Base-by-base conservation (phyloP, 2,329 filamentous ascomycete species). In the Rhinocladiella similis region DNA sequence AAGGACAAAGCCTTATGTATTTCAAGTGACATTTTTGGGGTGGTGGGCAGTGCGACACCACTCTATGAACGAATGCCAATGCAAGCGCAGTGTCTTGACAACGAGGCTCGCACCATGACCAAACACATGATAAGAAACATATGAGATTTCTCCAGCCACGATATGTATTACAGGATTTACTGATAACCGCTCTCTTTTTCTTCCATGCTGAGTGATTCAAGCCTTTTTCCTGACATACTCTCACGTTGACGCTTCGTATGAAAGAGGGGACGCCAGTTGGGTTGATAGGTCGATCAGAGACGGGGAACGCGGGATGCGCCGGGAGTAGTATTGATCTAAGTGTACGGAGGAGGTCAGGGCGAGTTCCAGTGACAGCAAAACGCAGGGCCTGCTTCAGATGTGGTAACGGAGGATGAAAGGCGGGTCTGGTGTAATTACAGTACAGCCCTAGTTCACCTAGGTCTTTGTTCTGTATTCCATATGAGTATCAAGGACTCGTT, bases 231-330 rank as follows among this genome's bases (percentile, higher is more conserved):
- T 19, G 36, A 9, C 36, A 5, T 16, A 39, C 14, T 39, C n/a
- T 46, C 12, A 16, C 6, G 20, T 46, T 25, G 25, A 46, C n/a
- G 7, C 43, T 20, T 27, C n/a, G 43, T 5, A 7, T 22, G 25
- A 33, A 46, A 27, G 43, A 46, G 43, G 43, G 22, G 43, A 27
- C 25, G 2, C 25, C 12, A 13, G 43, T 14, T 13, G 43, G n/a
- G 13, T 39, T 39, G 36, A 16, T 39, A 39, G 19, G 25, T 46
- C 25, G 43, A 25, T 25, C 19, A 25, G 43, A n/a, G 19, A 22
- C 43, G 43, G 43, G 43, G 43, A 46, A 29, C 10, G 22, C 43
- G 43, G 43, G 20, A 46, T 46, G 19, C 43, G 43, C 25, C 43
- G 43, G 43, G 43, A 46, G 43, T 27, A 46, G 27, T 33, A 33